Evolutionary conservation across 2,329 filamentous ascomycete genomes (phyloP).

Genomic region (Cryphonectria carpinicola): DNA sequence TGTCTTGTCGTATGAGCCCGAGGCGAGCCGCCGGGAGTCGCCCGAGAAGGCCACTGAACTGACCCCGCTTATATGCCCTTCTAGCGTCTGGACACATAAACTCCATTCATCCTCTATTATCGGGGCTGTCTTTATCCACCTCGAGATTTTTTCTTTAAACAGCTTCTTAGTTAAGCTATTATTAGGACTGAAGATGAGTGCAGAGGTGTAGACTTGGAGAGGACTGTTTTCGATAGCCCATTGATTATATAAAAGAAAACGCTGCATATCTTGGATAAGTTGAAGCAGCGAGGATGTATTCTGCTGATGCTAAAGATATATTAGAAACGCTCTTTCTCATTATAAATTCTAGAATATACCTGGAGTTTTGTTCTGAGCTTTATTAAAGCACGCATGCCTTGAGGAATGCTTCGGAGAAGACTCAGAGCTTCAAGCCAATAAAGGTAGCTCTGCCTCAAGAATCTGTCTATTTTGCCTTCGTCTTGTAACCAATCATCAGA

Average conservation of each 20-base stretch:
- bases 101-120: background rate
- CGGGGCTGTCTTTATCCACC: conserved; percentile 24
- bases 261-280: conserved; percentile 37
- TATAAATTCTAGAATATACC: conserved; percentile 24
- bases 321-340: background rate
- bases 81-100: conserved; percentile 7
- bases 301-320: background rate
- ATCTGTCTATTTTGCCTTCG: conserved; percentile 35
- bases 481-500: conserved; percentile 31
- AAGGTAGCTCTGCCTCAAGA: conserved; percentile 43
- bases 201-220: conserved; percentile 29
- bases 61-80: conserved; percentile 8
- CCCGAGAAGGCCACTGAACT: conserved; percentile 13
- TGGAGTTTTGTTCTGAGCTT: conserved; percentile 29
- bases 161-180: conserved; percentile 20
- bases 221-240: conserved; percentile 29
- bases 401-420: conserved; percentile 35
- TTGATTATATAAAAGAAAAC: conserved; percentile 36
- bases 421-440: conserved; percentile 50
- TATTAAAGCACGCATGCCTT: conserved; percentile 33
- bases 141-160: conserved; percentile 21
- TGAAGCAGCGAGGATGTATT: conserved; percentile 14
- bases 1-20: background rate
- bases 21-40: conserved; percentile 10
- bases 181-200: conserved; percentile 29